Evolutionary conservation across 73 alveolate species (phyloP).

Genomic region (Uronychia binucleata): DNA sequence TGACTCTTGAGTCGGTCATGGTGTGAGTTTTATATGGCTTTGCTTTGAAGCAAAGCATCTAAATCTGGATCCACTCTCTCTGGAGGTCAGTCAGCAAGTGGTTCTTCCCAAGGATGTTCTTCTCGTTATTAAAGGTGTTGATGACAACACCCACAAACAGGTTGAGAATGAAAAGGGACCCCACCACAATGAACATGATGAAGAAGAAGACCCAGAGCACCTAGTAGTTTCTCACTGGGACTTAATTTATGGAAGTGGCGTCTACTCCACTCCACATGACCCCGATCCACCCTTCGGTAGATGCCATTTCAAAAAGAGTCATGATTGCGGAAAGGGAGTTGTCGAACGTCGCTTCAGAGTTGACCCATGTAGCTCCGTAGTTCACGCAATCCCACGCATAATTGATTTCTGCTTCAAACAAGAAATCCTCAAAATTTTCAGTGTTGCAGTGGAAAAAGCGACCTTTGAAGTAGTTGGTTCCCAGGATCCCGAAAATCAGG

Average conservation of each 20-base stretch:
- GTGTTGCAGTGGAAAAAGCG: slow-evolving; percentile 49
- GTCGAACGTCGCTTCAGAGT: slow-evolving; percentile 62
- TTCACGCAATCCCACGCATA: slow-evolving; percentile 38
- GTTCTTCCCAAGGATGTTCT: neutral
- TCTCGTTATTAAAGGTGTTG: slow-evolving; percentile 1
- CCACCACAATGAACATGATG: slow-evolving; percentile 17
- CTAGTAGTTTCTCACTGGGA: slow-evolving; percentile 17
- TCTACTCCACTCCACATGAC: slow-evolving; percentile 43
- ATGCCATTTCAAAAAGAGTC: slow-evolving; percentile 6
- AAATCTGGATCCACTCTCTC: slow-evolving; percentile 10
- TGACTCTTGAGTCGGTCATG: neutral
- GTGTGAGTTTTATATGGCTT: neutral
- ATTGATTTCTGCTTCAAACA: neutral
- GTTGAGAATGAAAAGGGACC: slow-evolving; percentile 9
- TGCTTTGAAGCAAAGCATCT: neutral
- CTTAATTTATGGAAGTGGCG: slow-evolving; percentile 39
- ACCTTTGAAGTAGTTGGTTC: slow-evolving; percentile 67
- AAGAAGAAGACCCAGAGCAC: slow-evolving; percentile 15
- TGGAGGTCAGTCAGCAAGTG: slow-evolving; percentile 2
- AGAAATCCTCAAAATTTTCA: neutral
- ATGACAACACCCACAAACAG: slow-evolving; percentile 37
- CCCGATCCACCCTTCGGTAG: slow-evolving; percentile 45
- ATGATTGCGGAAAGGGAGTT: slow-evolving; percentile 8
- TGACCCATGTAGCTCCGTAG: slow-evolving; percentile 64
- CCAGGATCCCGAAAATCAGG: slow-evolving; percentile 66